Evolutionary conservation across 75 land plant genomes (phyloP).

Genomic region (Cryptomeria japonica): DNA sequence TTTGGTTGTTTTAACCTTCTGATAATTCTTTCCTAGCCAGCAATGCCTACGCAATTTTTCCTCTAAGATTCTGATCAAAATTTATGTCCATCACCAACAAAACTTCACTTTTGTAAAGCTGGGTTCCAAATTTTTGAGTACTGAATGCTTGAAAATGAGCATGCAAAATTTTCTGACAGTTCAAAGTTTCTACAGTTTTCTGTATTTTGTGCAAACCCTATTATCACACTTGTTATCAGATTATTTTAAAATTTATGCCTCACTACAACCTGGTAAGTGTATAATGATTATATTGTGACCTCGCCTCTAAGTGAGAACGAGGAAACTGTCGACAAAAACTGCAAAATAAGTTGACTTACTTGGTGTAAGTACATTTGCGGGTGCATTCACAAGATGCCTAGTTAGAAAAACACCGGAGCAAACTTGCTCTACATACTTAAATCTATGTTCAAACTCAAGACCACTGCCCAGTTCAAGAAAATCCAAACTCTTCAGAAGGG

Average conservation of each 20-base stretch:
- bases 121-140: neutral
- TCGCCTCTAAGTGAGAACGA: neutral
- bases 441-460: conserved; percentile 50
- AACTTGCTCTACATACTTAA: conserved; percentile 59
- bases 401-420: conserved; percentile 74
- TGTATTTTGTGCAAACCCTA: neutral
- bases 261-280: neutral
- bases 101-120: neutral
- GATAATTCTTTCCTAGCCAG: neutral
- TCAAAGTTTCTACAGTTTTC: neutral
- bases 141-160: neutral
- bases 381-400: conserved; percentile 91
- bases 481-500: conserved; percentile 63
- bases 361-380: conserved; percentile 94
- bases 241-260: neutral
- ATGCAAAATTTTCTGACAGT: neutral
- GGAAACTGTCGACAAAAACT: neutral
- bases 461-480: conserved; percentile 80
- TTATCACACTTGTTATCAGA: neutral
- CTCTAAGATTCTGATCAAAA: neutral
- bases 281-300: neutral
- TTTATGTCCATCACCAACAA: neutral
- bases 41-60: neutral
- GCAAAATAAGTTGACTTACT: conserved; percentile 35
- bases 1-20: neutral